Base-by-base conservation (phyloP, 331 rosid species). In the Pyracantha coccinea region DNA sequence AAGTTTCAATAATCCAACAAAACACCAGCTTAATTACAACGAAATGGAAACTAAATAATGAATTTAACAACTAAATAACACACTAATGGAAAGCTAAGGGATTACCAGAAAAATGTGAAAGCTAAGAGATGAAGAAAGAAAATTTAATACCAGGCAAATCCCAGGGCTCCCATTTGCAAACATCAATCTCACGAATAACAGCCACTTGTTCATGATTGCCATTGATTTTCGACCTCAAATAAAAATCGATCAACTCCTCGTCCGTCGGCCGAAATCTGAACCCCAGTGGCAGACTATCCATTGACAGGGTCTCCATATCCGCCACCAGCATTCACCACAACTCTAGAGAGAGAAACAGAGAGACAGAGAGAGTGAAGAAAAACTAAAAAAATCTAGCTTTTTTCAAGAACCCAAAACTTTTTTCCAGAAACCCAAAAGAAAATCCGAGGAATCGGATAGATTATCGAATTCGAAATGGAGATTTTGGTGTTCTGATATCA, bases 91-190 rank as follows among this genome's bases (percentile, higher is more conserved):
- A 3, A 41, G 44, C 44, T 35, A 35, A 35, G 1, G 11, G 14
- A 41, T 41, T 41, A 41, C 11, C 47, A 41, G 15, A 29, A 35
- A 67, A 57, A 27, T 50, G 28, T 21, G 11, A 31, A 55, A 29
- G 14, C 7, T 20, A 9, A 0, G 29, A 38, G 57, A 25, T 27
- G 27, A 57, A 44, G 25, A 29, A 52, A 60, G 0, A 33, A 5
- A 60, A 9, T 12, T 5, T 28, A 62, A 9, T 90, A 95, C 99
- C 96, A 25, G 99, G 99, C 75, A 95, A 76, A 58, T 95, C 99
- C 97, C 99, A 92, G 1, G 99, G 99, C 73, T 95, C 99, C 84
- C 86, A 85, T 82, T 88, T 95, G 83, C 99, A 95, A 67, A 95
- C 93, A 85, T 95, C 99, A 58, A 95, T 84, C 38, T 95, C 99